Evolutionary conservation across 139 green algal species (phyloP).

Genomic region (Closterium sp.): DNA sequence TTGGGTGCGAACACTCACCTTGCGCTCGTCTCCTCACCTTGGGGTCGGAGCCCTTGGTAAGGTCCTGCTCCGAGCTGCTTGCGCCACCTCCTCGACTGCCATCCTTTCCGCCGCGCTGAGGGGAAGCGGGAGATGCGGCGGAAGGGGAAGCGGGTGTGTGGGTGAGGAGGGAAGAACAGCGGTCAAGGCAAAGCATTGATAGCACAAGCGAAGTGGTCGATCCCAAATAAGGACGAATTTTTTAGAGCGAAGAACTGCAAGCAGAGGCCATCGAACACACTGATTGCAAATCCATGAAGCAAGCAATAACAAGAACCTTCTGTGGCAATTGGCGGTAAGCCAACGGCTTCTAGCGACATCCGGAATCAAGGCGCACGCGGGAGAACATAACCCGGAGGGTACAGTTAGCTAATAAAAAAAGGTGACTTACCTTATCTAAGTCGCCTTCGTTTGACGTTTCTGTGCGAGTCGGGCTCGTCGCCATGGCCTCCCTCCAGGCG

Average conservation of each 20-base stretch:
- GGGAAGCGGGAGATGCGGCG: neutral
- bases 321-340: too few species aligned
- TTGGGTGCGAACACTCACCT: neutral
- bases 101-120: neutral
- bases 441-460: slow-evolving; percentile 1
- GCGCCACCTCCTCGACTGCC: neutral
- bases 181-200: neutral
- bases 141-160: neutral
- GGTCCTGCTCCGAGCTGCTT: slow-evolving; percentile 11
- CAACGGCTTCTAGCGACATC: too few species aligned
- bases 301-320: neutral
- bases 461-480: neutral
- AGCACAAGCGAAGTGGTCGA: neutral
- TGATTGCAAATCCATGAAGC: neutral
- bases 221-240: too few species aligned
- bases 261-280: neutral
- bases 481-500: neutral
- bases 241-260: neutral
- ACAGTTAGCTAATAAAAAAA: neutral
- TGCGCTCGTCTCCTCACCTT: neutral
- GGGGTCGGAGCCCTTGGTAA: slow-evolving; percentile 7
- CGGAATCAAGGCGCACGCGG: too few species aligned
- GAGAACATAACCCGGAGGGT: neutral
- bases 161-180: neutral
- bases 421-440: neutral